phyloP scores from a whole-genome alignment of 2,329 filamentous ascomycete species.

The Stemphylium beticola region DNA sequence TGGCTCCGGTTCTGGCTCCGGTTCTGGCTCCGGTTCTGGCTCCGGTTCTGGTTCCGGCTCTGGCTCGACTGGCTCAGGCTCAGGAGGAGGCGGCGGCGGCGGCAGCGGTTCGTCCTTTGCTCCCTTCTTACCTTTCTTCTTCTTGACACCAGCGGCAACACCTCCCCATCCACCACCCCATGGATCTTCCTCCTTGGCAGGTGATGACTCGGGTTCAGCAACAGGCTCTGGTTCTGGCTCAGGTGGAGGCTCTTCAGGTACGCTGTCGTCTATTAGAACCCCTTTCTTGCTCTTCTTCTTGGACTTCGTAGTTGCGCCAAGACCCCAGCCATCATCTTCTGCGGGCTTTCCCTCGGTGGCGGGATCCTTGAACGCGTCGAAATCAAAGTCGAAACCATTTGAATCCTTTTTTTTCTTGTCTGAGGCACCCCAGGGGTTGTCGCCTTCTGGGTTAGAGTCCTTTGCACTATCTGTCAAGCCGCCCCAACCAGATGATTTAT shows the following conservation, averaged over 20 bases:
- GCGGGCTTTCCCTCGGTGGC: slow-evolving; percentile 30
- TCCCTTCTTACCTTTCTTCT: slow-evolving; percentile 42
- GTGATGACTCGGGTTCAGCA: slow-evolving; percentile 6
- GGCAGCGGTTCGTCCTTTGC: slow-evolving; percentile 26
- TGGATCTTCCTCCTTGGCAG: slow-evolving; percentile 37
- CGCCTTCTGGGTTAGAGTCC: slow-evolving; percentile 37
- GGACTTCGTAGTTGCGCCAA: slow-evolving; percentile 49
- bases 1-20: slow-evolving; percentile 46
- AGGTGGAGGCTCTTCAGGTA: slow-evolving; percentile 27
- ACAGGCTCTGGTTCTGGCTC: slow-evolving; percentile 33
- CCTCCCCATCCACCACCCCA: slow-evolving; percentile 37
- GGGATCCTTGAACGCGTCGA: slow-evolving; percentile 38
- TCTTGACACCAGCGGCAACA: slow-evolving; percentile 21
- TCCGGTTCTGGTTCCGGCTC: slow-evolving; percentile 13
- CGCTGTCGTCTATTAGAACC: slow-evolving; percentile 38
- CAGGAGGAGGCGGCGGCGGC: slow-evolving; percentile 24
- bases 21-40: slow-evolving; percentile 14
- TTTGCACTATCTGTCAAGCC: slow-evolving; percentile 35
- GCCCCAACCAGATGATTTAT: slow-evolving; percentile 32
- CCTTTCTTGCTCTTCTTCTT: slow-evolving; percentile 51
- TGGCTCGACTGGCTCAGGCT: slow-evolving; percentile 14
- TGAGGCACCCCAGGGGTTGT: slow-evolving; percentile 41
- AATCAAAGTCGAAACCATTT: slow-evolving; percentile 45
- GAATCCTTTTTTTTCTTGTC: slow-evolving; percentile 48
- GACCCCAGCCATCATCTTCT: slow-evolving; percentile 43